Evolutionary conservation across 2,329 filamentous ascomycete genomes (phyloP).

Genomic region (Pyricularia sp.): DNA sequence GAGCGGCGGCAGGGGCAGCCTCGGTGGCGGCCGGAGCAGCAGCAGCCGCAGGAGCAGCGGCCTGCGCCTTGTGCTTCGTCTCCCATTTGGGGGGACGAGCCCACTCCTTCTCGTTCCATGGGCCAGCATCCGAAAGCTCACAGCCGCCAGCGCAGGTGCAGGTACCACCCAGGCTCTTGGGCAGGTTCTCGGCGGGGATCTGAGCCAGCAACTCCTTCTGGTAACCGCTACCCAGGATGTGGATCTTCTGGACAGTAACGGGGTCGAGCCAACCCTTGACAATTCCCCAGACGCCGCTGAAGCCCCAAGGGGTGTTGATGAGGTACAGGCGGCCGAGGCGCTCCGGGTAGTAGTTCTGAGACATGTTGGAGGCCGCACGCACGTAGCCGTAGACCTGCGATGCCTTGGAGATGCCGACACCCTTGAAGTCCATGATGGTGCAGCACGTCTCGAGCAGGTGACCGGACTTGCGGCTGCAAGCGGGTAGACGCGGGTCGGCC

Average conservation of each 20-base stretch:
- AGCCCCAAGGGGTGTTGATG: constrained; percentile 97
- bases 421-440: constrained; percentile 97
- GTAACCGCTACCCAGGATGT: constrained; percentile 75
- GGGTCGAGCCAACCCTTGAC: constrained; percentile 95
- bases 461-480: constrained; percentile 86
- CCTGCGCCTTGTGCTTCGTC: constrained; percentile 27
- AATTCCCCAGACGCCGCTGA: constrained; percentile 73
- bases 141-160: constrained; percentile 82
- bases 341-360: constrained; percentile 99
- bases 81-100: constrained; percentile 56
- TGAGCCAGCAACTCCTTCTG: constrained; percentile 76
- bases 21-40: constrained; percentile 21
- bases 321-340: constrained; percentile 91
- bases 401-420: constrained; percentile 75
- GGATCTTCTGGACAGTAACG: constrained; percentile 92
- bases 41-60: constrained; percentile 14
- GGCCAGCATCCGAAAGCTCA: constrained; percentile 77
- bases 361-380: constrained; percentile 74
- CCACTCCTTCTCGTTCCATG: constrained; percentile 71
- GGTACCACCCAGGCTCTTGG: constrained; percentile 71
- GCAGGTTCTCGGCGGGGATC: constrained; percentile 83
- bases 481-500: constrained; percentile 83
- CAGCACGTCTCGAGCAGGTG: constrained; percentile 94
- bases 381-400: constrained; percentile 84
- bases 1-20: constrained; percentile 21